Evolutionary conservation across 2,329 filamentous ascomycete species (phyloP).

Genomic region (Neopestalotiopsis clavispora): DNA sequence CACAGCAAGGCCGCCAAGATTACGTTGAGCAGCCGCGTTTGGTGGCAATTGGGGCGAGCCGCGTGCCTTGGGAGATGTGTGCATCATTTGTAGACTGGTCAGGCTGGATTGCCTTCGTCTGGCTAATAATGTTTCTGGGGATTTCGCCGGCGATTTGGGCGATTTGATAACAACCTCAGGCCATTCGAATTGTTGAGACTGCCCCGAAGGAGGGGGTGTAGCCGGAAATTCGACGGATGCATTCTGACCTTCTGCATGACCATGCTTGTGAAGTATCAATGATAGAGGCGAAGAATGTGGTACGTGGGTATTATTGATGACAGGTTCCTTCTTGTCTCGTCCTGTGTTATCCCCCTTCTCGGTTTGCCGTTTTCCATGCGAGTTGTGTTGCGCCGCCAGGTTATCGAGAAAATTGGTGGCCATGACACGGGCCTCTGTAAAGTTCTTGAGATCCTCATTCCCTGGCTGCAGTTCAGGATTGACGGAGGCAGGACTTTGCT

Average conservation of each 20-base stretch:
- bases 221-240: slow-evolving; percentile 5
- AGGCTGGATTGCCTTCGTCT: slow-evolving; percentile 6
- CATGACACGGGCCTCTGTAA: not conserved
- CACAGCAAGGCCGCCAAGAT: slow-evolving; percentile 24
- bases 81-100: not conserved
- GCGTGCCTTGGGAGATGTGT: not conserved
- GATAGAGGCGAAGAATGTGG: not conserved
- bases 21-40: slow-evolving; percentile 20
- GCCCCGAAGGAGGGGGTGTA: slow-evolving; percentile 8
- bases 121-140: slow-evolving; percentile 6
- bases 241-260: not conserved
- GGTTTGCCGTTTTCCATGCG: not conserved
- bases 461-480: not conserved
- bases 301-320: not conserved
- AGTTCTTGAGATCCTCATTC: slow-evolving; percentile 7
- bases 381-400: not conserved
- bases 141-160: not conserved
- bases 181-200: slow-evolving; percentile 9
- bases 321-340: not conserved
- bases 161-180: slow-evolving; percentile 2
- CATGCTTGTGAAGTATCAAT: not conserved
- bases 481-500: not conserved
- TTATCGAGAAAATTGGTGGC: not conserved
- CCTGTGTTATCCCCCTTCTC: not conserved
- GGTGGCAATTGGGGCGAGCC: slow-evolving; percentile 16